These are phyloP conservation scores for Tetraselmis chui DNA, from an alignment of 139 green algal species.

Conservation along the genomic window DNA sequence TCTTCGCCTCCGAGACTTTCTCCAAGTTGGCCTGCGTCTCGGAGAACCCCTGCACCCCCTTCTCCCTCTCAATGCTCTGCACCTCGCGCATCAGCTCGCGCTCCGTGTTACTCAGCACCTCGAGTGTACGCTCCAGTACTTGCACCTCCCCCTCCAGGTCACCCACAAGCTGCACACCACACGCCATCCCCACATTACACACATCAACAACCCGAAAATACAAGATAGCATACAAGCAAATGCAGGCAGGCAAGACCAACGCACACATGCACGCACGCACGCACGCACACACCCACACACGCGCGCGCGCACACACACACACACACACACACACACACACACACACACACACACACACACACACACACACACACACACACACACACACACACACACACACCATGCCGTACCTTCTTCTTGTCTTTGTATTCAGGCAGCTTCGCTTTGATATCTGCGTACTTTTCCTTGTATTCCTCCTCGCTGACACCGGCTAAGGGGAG, in stretches of 20 bases:
- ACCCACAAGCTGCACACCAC: not conserved
- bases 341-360: too few relatives aligned
- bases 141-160: not conserved
- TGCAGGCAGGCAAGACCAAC: too few relatives aligned
- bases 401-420: slow-evolving; percentile 4
- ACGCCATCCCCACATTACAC: not conserved
- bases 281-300: too few relatives aligned
- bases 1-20: slow-evolving; percentile 20
- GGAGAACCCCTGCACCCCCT: not conserved
- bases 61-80: not conserved
- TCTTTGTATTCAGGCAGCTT: slow-evolving; percentile 14
- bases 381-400: not conserved
- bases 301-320: too few relatives aligned
- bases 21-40: slow-evolving; percentile 9
- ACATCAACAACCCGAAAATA: not conserved
- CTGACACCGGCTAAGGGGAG: not conserved
- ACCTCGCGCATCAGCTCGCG: not conserved
- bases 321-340: too few relatives aligned
- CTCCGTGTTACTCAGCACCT: not conserved
- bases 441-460: slow-evolving; percentile 14
- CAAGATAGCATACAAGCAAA: not conserved
- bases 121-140: not conserved
- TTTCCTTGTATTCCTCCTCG: slow-evolving; percentile 2
- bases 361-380: too few relatives aligned
- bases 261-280: too few relatives aligned